Evolutionary conservation across 768 basidiomycete species (phyloP).

Genomic region (Hygrocybe coccinea): DNA sequence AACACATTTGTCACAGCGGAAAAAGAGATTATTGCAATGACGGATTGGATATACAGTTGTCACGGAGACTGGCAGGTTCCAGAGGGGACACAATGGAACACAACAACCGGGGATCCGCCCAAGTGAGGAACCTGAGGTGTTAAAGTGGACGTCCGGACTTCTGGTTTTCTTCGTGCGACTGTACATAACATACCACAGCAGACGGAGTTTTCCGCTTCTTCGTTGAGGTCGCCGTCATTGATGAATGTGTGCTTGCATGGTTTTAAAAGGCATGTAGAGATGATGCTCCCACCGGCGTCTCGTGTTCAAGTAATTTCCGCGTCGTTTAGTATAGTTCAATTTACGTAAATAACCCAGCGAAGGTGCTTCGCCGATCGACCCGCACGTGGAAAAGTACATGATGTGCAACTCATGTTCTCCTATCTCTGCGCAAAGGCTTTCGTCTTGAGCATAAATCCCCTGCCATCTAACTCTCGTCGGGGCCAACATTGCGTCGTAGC

Average conservation of each 20-base stretch:
- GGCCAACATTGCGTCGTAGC: not conserved
- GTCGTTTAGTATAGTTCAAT: not conserved
- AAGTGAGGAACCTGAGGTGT: conserved; percentile 10
- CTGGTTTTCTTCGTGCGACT: not conserved
- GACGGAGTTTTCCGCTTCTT: no score
- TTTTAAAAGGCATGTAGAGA: no score
- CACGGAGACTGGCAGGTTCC: conserved; percentile 72
- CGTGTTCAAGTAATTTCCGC: no score
- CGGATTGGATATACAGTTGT: conserved; percentile 76
- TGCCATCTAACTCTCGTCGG: not conserved
- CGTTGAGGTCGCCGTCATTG: no score
- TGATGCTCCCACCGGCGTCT: no score
- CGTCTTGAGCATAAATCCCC: not conserved
- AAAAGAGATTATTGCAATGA: conserved; percentile 56
- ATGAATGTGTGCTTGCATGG: no score
- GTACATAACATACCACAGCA: no score
- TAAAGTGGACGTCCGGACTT: not conserved
- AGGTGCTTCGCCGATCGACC: not conserved
- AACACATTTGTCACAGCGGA: conserved; percentile 66
- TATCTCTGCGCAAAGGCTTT: not conserved
- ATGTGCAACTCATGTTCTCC: not conserved
- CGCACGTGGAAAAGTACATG: not conserved
- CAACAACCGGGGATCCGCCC: conserved; percentile 64
- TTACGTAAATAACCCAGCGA: not conserved
- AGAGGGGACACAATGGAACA: conserved; percentile 62